Conservation (phyloP, 2,329 filamentous ascomycete genomes). For the Acrodontium crateriforme region DNA sequence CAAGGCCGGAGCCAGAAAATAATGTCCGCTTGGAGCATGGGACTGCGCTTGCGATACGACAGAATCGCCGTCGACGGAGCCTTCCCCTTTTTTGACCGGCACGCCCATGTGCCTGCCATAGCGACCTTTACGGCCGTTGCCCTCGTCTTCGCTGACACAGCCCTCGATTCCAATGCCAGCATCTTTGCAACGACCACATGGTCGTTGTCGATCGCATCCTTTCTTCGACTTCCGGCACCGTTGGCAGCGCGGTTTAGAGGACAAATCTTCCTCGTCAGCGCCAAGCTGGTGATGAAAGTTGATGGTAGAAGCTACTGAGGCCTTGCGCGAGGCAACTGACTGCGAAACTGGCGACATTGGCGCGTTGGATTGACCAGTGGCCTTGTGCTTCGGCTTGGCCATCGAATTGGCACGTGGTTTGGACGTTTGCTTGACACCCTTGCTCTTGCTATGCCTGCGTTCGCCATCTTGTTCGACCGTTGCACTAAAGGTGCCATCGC, state of each 20-base stretch:
- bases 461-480: constrained; percentile 40
- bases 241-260: constrained; percentile 91
- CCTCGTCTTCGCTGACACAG: constrained; percentile 94
- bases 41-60: constrained; percentile 11
- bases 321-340: constrained; percentile 57
- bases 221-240: constrained; percentile 99
- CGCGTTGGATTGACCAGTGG: constrained; percentile 22
- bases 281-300: constrained; percentile 47
- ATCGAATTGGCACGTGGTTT: constrained; percentile 32
- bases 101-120: constrained; percentile 63
- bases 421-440: constrained; percentile 27
- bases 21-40: constrained; percentile 11
- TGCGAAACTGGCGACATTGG: constrained; percentile 47
- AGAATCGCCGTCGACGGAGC: constrained; percentile 7
- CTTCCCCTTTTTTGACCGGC: constrained; percentile 43
- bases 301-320: constrained; percentile 47
- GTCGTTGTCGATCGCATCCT: constrained; percentile 90
- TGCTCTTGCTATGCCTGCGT: constrained; percentile 26
- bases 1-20: constrained; percentile 21
- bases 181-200: constrained; percentile 89
- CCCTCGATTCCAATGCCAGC: constrained; percentile 86
- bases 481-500: constrained; percentile 39
- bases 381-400: constrained; percentile 35
- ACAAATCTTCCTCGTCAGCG: constrained; percentile 75
- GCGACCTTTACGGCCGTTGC: constrained; percentile 88